These are phyloP conservation scores for Annulohypoxylon nitens DNA, from an alignment of 495 filamentous ascomycete genomes.

Conservation along the genomic window DNA sequence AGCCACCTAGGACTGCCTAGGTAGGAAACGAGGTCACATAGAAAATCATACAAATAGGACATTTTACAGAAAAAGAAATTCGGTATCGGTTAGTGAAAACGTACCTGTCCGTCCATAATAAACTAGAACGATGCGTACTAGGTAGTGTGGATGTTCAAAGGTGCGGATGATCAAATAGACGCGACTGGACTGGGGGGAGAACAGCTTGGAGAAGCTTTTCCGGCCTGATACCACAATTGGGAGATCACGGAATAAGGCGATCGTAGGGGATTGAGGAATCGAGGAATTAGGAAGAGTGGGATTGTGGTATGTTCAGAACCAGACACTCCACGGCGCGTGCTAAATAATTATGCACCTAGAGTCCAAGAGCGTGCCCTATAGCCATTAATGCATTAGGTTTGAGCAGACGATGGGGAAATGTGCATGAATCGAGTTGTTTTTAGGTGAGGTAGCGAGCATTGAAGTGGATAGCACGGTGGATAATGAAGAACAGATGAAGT, in stretches of 20 bases:
- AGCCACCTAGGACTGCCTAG: not conserved
- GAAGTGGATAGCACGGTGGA: not conserved
- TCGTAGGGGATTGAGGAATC: not conserved
- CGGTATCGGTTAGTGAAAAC: not conserved
- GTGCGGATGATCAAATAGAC: slow-evolving; percentile 1
- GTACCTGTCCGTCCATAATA: not conserved
- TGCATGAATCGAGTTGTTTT: not conserved
- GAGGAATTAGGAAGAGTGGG: not conserved
- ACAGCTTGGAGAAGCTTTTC: not conserved
- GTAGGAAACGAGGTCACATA: not conserved
- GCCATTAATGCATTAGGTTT: slow-evolving; percentile 1
- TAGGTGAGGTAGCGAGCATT: not conserved
- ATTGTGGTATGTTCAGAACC: not conserved
- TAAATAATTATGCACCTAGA: slow-evolving; percentile 2
- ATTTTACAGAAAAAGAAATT: slow-evolving; percentile 4
- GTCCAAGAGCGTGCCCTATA: slow-evolving; percentile 1
- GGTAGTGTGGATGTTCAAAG: not conserved
- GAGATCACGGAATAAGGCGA: slow-evolving; percentile 3
- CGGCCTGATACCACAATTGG: slow-evolving; percentile 1
- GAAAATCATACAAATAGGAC: slow-evolving; percentile 1
- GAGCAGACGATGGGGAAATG: not conserved
- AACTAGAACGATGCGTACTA: not conserved
- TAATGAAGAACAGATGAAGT: not conserved
- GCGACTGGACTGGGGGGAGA: not conserved
- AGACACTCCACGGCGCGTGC: slow-evolving; percentile 4